Conservation (phyloP, 1,284 basidiomycete species). For the Apiotrichum mycotoxinovorans region DNA sequence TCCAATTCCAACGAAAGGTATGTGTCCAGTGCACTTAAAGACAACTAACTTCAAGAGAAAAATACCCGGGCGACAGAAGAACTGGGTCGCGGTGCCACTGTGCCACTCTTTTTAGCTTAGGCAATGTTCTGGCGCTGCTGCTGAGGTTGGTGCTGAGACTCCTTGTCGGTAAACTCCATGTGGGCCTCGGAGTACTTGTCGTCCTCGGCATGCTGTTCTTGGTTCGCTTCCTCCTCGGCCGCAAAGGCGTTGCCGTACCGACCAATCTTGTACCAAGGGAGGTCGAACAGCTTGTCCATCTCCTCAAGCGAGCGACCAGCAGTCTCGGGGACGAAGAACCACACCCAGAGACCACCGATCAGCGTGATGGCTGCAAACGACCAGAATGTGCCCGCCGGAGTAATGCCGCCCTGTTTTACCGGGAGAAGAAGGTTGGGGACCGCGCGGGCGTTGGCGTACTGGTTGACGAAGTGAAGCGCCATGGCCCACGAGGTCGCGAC, state of each 20-base stretch:
- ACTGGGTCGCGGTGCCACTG: too few relatives aligned
- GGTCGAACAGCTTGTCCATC: slow-evolving; percentile 21
- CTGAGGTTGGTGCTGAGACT: too few relatives aligned
- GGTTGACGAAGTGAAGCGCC: slow-evolving; percentile 12
- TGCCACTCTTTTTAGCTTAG: too few relatives aligned
- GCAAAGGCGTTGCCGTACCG: slow-evolving; percentile 9
- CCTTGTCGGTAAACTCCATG: too few relatives aligned
- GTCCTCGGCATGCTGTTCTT: too few relatives aligned
- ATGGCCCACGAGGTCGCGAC: slow-evolving; percentile 6
- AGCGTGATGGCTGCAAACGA: slow-evolving; percentile 28
- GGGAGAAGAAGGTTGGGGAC: slow-evolving; percentile 15
- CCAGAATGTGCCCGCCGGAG: slow-evolving; percentile 26
- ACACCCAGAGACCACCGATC: slow-evolving; percentile 23
- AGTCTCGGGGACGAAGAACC: slow-evolving; percentile 32
- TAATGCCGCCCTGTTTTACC: slow-evolving; percentile 3
- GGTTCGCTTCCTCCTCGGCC: slow-evolving; percentile 5
- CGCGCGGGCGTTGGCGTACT: slow-evolving; percentile 12
- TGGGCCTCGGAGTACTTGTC: too few relatives aligned
- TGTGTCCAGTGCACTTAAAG: too few relatives aligned
- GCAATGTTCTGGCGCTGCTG: too few relatives aligned
- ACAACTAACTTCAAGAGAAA: too few relatives aligned
- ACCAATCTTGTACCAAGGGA: slow-evolving; percentile 17
- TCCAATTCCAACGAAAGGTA: too few relatives aligned
- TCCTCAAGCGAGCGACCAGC: slow-evolving; percentile 20
- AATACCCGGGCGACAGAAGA: too few relatives aligned